Base-by-base conservation (phyloP, 2,329 filamentous ascomycete genomes). In the Neofusicoccum sp. region DNA sequence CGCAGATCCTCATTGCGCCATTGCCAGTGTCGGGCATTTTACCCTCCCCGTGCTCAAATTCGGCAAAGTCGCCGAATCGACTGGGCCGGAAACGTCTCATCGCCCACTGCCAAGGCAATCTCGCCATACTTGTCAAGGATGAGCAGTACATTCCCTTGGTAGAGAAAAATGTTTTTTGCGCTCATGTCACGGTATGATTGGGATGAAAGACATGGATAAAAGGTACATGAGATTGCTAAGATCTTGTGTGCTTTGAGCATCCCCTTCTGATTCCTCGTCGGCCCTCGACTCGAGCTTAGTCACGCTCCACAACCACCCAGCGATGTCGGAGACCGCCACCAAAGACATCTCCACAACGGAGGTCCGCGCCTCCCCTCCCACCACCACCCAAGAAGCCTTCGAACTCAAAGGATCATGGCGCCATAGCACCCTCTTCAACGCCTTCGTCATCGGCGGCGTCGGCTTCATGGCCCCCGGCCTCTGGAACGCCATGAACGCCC, bases 401-500 rank as follows among this genome's bases (percentile, higher is more conserved):
- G 20, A 16, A 1, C 47, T 16, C 16, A 34, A 14, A 12, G 58
- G 63, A 8, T 70, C 62, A 58, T 84, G 82, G 81, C 81, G 83
- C 63, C 79, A 76, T 56, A 76, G 76, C 1, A 82, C 80, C 0
- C 73, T 84, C 1, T 83, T 82, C 74, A 82, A 84, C 66, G 80
- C 80, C 40, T 79, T 78, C 49, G 73, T 84, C 14, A 82, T 83
- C 47, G 82, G 82, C 11, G 75, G 73, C 12, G 81, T 83, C 0
- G 82, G 80, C 1, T 84, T 83, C 64, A 71, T 81, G 36, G 78
- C 78, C 0, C 79, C 79, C 0, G 79, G 79, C 0, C 68, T 85
- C 3, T 84, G 82, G 82, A 84, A 82, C 66, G 82, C 82, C 1
- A 82, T 84, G 79, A 83, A 81, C 63, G 73, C 76, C 1, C 71